A percentile compares a stretch with the other conserved stretches of the same genome.
These are phyloP conservation scores for Thelonectria blattea DNA, from an alignment of 2,329 filamentous ascomycete species.

Conservation along the genomic window DNA sequence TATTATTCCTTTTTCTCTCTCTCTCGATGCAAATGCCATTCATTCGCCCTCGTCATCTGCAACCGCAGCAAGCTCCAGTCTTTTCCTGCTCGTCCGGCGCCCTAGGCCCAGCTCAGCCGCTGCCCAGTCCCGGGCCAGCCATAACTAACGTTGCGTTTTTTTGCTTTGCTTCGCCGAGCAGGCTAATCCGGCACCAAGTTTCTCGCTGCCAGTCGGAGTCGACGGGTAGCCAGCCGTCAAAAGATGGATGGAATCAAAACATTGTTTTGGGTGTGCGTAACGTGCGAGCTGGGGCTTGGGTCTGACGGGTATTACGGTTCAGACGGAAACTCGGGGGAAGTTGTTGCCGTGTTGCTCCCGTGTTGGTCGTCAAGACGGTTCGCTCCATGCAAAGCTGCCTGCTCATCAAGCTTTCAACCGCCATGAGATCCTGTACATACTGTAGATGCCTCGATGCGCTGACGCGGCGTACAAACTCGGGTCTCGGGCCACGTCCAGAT, in stretches of 20 bases:
- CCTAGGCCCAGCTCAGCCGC: slow-evolving; percentile 12
- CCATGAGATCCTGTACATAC: neutral
- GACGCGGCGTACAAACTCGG: slow-evolving; percentile 9
- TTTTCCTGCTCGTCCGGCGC: neutral
- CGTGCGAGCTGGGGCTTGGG: no score
- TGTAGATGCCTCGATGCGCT: neutral
- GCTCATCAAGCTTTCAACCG: no score
- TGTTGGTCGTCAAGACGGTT: no score
- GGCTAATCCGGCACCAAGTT: neutral
- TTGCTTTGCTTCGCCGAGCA: neutral
- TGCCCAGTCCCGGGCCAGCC: slow-evolving; percentile 1
- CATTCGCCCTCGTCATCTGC: slow-evolving; percentile 9
- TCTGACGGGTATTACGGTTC: no score
- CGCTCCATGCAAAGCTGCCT: neutral
- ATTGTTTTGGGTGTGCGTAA: no score
- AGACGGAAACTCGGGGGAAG: no score
- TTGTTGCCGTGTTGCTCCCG: no score
- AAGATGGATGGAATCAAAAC: no score
- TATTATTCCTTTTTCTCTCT: slow-evolving; percentile 10
- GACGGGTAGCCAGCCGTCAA: neutral
- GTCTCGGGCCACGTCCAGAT: neutral
- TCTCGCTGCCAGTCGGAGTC: neutral
- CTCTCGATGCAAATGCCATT: slow-evolving; percentile 1
- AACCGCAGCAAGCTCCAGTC: slow-evolving; percentile 7
- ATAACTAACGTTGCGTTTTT: no score